Percentiles rank a stretch among this genome's conserved stretches.
These are phyloP conservation scores for Fistulina hepatica DNA, from an alignment of 1,284 basidiomycete genomes.

Conservation along the genomic window DNA sequence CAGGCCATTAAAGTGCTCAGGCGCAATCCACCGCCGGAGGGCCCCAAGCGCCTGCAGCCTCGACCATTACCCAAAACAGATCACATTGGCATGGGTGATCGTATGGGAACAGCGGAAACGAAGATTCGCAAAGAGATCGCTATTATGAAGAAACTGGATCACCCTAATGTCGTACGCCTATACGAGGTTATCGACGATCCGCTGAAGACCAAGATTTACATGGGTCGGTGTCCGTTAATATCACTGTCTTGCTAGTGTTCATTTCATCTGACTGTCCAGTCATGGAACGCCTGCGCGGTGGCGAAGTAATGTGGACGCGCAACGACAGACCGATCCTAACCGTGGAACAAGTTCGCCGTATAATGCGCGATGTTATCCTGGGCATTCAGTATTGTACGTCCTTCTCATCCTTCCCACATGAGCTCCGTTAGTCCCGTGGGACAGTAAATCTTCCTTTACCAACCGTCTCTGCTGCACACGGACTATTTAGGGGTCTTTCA, in stretches of 20 bases:
- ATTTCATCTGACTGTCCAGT: conserved; percentile 35
- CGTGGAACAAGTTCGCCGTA: conserved; percentile 74
- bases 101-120: conserved; percentile 60
- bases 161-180: conserved; percentile 86
- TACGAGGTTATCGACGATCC: conserved; percentile 95
- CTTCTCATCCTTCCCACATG: conserved; percentile 2
- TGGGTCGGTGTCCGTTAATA: conserved; percentile 51
- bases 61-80: conserved; percentile 23
- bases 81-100: conserved; percentile 46
- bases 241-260: conserved; percentile 1
- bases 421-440: no score
- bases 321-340: conserved; percentile 65
- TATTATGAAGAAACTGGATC: conserved; percentile 94
- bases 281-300: conserved; percentile 92
- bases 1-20: background rate
- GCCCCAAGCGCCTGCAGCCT: background rate
- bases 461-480: no score
- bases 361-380: conserved; percentile 86
- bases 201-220: conserved; percentile 82
- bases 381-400: conserved; percentile 86
- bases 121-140: conserved; percentile 89
- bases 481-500: no score
- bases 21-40: background rate
- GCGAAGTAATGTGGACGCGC: conserved; percentile 86
- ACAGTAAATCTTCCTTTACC: no score